Evolutionary conservation across 2,329 filamentous ascomycete species (phyloP).

Genomic region (Trichophyton schoenleinii): DNA sequence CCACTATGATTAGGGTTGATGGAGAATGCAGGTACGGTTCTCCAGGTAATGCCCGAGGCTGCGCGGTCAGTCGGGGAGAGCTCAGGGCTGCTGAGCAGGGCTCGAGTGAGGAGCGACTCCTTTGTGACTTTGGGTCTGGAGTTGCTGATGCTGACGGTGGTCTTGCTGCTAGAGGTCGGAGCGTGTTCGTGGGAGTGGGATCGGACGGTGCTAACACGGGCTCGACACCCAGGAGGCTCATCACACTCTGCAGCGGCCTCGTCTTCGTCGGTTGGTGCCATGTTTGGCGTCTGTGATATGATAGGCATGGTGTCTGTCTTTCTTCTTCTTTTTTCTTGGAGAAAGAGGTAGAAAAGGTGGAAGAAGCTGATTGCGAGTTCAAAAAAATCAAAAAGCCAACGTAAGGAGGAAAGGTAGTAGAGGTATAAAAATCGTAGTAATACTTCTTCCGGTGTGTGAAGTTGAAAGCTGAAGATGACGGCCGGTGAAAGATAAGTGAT

Average conservation of each 20-base stretch:
- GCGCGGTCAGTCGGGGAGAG: conserved; percentile 23
- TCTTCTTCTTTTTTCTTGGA: background rate
- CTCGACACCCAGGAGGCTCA: conserved; percentile 62
- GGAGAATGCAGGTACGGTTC: conserved; percentile 23
- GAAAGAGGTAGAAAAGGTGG: background rate
- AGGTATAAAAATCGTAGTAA: background rate
- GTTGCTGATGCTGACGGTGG: conserved; percentile 27
- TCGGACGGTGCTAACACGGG: conserved; percentile 1
- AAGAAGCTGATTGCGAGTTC: background rate
- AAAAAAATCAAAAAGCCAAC: conserved; percentile 2
- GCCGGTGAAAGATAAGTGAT: background rate
- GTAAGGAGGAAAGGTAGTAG: background rate
- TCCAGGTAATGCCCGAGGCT: background rate
- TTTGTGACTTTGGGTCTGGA: conserved; percentile 41
- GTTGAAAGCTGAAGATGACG: background rate
- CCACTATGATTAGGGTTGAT: conserved; percentile 51
- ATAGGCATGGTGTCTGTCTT: conserved; percentile 28
- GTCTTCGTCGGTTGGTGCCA: conserved; percentile 37
- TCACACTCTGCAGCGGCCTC: conserved; percentile 67
- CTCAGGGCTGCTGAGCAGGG: conserved; percentile 57
- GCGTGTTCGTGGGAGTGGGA: conserved; percentile 4
- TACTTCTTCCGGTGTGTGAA: background rate
- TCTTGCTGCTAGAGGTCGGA: conserved; percentile 3
- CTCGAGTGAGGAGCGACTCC: conserved; percentile 76
- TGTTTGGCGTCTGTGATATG: conserved; percentile 29